phyloP scores from a whole-genome alignment of 2,329 filamentous ascomycete species.

The Boeremia exigua region DNA sequence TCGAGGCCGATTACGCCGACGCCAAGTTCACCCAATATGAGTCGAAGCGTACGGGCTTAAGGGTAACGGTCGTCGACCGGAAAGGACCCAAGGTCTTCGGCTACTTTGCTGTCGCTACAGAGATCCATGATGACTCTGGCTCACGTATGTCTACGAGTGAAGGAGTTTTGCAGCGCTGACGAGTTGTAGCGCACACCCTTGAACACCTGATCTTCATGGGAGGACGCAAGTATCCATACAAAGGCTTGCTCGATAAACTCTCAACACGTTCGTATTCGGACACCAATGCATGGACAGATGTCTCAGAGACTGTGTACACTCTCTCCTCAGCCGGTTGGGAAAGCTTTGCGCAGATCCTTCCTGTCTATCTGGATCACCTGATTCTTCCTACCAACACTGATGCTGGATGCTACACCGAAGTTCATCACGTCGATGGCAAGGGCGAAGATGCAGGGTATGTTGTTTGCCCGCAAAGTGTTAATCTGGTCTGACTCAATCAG shows the following conservation, averaged over 20 bases:
- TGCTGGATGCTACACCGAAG: constrained; percentile 91
- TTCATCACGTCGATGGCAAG: constrained; percentile 91
- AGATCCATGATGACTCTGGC: constrained; percentile 97
- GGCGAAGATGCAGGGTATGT: constrained; percentile 81
- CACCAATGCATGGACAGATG: constrained; percentile 97
- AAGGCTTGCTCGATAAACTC: constrained; percentile 92
- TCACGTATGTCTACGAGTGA: constrained; percentile 58
- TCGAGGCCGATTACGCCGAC: constrained; percentile 88
- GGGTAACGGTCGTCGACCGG: constrained; percentile 88
- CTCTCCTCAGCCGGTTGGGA: constrained; percentile 96
- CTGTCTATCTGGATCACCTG: constrained; percentile 94
- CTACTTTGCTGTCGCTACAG: constrained; percentile 93
- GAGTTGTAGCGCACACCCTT: constrained; percentile 53
- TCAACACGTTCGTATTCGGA: constrained; percentile 90
- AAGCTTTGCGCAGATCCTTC: constrained; percentile 90
- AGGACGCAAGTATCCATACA: constrained; percentile 91
- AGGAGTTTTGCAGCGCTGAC: constrained; percentile 10
- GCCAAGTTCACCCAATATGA: constrained; percentile 93
- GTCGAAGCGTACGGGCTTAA: constrained; percentile 92
- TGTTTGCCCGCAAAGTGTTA: neutral
- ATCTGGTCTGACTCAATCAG: constrained; percentile 46
- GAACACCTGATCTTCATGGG: constrained; percentile 68
- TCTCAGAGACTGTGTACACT: constrained; percentile 95
- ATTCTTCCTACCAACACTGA: constrained; percentile 91
- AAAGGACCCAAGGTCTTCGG: constrained; percentile 89